These are phyloP conservation scores for Solanum acaule DNA, from an alignment of 257 asterid species.

Conservation along the genomic window DNA sequence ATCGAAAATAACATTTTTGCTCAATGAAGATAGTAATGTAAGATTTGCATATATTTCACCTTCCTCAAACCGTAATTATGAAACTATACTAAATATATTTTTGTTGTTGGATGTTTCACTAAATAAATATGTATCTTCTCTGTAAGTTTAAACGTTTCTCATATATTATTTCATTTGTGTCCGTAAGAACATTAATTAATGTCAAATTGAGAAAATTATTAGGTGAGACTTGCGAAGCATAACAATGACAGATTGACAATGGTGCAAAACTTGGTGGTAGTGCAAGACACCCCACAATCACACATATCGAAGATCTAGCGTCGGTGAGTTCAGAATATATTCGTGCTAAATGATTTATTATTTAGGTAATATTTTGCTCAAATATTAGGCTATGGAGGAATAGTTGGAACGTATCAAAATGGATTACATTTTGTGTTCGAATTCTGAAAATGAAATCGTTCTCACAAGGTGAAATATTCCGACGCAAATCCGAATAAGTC, in stretches of 20 bases:
- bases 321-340: not conserved
- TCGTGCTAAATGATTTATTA: not conserved
- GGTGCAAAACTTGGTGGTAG: not conserved
- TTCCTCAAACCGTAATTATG: not conserved
- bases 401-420: too few relatives aligned
- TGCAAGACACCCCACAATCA: not conserved
- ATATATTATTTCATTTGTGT: not conserved
- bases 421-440: not conserved
- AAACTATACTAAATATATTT: not conserved
- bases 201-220: not conserved
- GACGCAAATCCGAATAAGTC: not conserved
- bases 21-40: too few relatives aligned
- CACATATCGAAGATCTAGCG: not conserved
- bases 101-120: too few relatives aligned
- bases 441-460: too few relatives aligned
- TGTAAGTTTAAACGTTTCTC: too few relatives aligned
- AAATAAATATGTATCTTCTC: too few relatives aligned
- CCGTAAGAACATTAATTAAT: not conserved
- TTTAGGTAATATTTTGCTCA: not conserved
- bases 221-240: not conserved
- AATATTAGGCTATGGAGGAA: not conserved
- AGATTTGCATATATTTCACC: not conserved
- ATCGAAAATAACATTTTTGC: too few relatives aligned
- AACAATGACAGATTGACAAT: not conserved
- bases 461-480: not conserved